Base-by-base conservation (phyloP, 495 filamentous ascomycete species). In the Neurospora sp. region DNA sequence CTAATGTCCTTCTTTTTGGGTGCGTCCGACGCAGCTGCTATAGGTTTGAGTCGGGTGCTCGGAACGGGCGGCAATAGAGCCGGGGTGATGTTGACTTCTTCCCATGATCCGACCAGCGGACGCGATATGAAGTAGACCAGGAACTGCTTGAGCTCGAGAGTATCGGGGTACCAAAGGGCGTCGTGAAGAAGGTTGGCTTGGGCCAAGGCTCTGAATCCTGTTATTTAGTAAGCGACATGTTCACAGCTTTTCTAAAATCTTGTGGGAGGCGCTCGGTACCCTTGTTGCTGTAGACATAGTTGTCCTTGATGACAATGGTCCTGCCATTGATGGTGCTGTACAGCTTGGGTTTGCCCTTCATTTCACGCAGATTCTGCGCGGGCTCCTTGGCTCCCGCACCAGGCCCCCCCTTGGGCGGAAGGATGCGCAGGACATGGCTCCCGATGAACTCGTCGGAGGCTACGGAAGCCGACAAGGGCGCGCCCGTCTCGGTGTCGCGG, bases 61-160 rank as follows among this genome's bases (percentile, higher is more conserved):
- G 77, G 8, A 75, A 74, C 61, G 79, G 77, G 5, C 12, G 86
- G 84, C 11, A 91, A 83, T 7, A 88, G 78, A 12, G 91, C 91
- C 9, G 88, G 88, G 7, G 85, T 80, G 41, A 93, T 87, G 77
- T 87, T 91, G 61, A 90, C 86, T 39, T 92, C 87, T 71, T 97
- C 94, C 82, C 89, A 92, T 0, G 89, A 88, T 18, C 96, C 96
- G 38, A 98, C 85, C 71, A 99, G 81, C n/a, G 96, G 96, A 42
- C 89, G 89, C 18, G 94, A 97, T 71, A 99, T 96, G 80, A 94
- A 98, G 86, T 99, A 98, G 70, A 99, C 89, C 42, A 99, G 89
- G 92, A 96, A 99, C 88, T 92, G 90, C 68, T 92, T 89, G 27
- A 92, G 90, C 46, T 97, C 94, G 71, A 91, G 85, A 22, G 84